Evolutionary conservation across 2,329 filamentous ascomycete species (phyloP).

Genomic region (Whalleya microplaca): DNA sequence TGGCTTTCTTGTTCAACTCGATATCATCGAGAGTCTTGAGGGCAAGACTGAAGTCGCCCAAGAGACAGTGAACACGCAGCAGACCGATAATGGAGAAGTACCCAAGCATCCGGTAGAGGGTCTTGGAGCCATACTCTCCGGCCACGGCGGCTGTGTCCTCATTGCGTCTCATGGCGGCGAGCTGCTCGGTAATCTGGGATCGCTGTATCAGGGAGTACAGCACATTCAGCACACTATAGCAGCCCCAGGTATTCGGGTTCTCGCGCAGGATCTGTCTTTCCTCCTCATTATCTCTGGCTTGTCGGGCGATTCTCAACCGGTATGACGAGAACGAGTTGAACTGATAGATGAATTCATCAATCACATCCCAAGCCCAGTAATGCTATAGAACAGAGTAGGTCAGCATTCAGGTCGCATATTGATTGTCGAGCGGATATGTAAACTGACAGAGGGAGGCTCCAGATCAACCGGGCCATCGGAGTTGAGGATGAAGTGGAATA

Average conservation of each 20-base stretch:
- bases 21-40: constrained; percentile 99
- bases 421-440: neutral
- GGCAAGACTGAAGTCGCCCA: constrained; percentile 96
- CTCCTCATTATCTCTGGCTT: constrained; percentile 80
- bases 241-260: constrained; percentile 99
- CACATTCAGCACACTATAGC: constrained; percentile 98
- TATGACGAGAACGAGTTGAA: constrained; percentile 99
- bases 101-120: constrained; percentile 95
- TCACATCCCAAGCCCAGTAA: constrained; percentile 99
- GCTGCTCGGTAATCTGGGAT: constrained; percentile 97
- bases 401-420: constrained; percentile 15
- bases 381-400: constrained; percentile 61
- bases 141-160: constrained; percentile 88
- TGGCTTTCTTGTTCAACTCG: constrained; percentile 99
- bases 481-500: constrained; percentile 99
- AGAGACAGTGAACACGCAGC: constrained; percentile 90
- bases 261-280: constrained; percentile 90
- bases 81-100: constrained; percentile 99
- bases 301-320: constrained; percentile 85
- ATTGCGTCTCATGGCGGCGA: constrained; percentile 90
- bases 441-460: constrained; percentile 89
- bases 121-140: constrained; percentile 92
- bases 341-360: constrained; percentile 99
- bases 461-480: constrained; percentile 98
- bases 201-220: constrained; percentile 98